Percentiles rank a stretch among this genome's conserved stretches.
Conservation (phyloP, 108 stramenopile genomes). For the Parietichytrium sp. region DNA sequence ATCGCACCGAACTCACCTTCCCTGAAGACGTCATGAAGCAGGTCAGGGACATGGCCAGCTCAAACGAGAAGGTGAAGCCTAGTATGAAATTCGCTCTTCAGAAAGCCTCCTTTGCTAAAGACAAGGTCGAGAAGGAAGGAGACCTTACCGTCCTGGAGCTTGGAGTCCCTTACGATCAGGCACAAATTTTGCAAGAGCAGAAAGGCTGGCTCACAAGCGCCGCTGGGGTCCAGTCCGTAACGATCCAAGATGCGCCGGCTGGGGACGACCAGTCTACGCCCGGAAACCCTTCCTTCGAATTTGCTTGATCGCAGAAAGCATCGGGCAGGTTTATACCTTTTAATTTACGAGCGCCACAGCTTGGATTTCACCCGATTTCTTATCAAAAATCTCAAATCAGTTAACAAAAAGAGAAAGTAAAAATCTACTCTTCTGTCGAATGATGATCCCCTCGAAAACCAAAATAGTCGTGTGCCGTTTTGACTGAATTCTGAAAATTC, state of each 20-base stretch:
- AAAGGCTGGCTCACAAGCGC: not conserved
- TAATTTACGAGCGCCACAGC: too few relatives aligned
- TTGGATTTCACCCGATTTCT: too few relatives aligned
- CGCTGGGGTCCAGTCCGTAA: not conserved
- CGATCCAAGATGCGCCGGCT: not conserved
- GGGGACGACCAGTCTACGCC: not conserved
- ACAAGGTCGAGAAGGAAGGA: not conserved
- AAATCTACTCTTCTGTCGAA: too few relatives aligned
- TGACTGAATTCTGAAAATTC: too few relatives aligned
- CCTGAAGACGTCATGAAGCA: slow-evolving; percentile 35
- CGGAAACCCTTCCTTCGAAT: not conserved
- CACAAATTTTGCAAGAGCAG: not conserved
- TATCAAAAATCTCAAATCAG: too few relatives aligned
- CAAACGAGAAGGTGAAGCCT: not conserved
- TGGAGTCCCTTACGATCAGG: slow-evolving; percentile 18
- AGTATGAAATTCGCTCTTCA: slow-evolving; percentile 11
- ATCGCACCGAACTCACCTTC: not conserved
- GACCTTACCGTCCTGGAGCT: not conserved
- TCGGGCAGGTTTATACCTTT: not conserved
- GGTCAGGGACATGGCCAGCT: not conserved
- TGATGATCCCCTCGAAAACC: too few relatives aligned
- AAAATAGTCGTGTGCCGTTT: too few relatives aligned
- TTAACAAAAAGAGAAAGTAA: too few relatives aligned
- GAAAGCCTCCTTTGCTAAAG: not conserved
- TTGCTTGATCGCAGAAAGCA: not conserved